Base-by-base conservation (phyloP, 805 yeast species). In the Myxozyma mucilagina region DNA sequence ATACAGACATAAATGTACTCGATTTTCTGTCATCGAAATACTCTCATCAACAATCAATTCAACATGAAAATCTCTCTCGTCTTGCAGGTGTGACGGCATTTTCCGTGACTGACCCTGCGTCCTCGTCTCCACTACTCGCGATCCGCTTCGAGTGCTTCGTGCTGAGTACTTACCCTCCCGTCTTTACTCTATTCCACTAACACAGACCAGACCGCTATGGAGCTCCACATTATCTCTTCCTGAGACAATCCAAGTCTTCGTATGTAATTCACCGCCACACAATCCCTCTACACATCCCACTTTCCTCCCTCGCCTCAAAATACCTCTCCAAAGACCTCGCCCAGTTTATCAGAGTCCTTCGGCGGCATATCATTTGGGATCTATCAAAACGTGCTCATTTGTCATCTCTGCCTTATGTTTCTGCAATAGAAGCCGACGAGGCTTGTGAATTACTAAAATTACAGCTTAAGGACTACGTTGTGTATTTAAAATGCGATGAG, bases 51-150 rank as follows among this genome's bases (percentile, higher is more conserved):
- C 57, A 52, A 41, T 44, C 53, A n/a, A 20, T 53, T 10, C 57
- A 58, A 39, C 45, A 38, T 32, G 53, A 57, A 36, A 57, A 44
- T 43, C 57, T 65, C 9, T 51, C 64, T 34, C 52, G 68, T 11
- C n/a, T 65, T 20, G 39, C 66, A 4, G 66, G 66, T 1, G 61
- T 61, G 11, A 65, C 67, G 10, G 56, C 63, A 24, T 65, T 65
- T 39, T 20, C 42, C 8, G 66, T 64, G 14, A 6, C 18, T 11
- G 63, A 61, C 55, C 64, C 67, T 13, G 47, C 57, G 11, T 24
- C 53, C 8, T 39, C 45, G 16, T 57, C 36, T 16, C 49, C 38
- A n/a, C 31, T 64, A 39, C 52, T 64, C n/a, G 68, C 67, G 8
- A 45, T 65, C 4, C 56, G 68, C n/a, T 48, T 65, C n/a, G 68